Percentiles rank a stretch among this genome's conserved stretches.
These are phyloP conservation scores for Leccinum subgranulosum DNA, from an alignment of 768 basidiomycete species.

Conservation along the genomic window DNA sequence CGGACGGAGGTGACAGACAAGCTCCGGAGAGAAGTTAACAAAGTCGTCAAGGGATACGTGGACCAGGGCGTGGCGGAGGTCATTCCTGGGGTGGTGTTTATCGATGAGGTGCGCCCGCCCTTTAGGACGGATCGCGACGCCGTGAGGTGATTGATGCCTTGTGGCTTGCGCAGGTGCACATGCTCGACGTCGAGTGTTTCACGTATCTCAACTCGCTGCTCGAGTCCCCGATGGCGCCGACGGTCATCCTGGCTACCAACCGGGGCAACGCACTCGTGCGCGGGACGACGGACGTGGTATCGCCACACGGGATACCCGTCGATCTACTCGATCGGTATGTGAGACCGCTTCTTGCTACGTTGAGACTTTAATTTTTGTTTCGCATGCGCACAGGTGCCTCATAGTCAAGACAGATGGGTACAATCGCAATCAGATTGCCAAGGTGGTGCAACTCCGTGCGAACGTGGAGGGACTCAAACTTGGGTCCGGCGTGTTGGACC, in stretches of 20 bases:
- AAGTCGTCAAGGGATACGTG: conserved; percentile 95
- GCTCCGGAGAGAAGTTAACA: conserved; percentile 91
- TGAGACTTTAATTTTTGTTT: not conserved
- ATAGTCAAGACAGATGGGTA: conserved; percentile 93
- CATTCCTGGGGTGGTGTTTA: conserved; percentile 96
- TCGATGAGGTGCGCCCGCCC: conserved; percentile 85
- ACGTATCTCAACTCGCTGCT: conserved; percentile 95
- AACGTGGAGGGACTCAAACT: conserved; percentile 87
- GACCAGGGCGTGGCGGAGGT: conserved; percentile 98
- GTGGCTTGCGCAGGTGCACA: conserved; percentile 71
- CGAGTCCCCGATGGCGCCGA: conserved; percentile 96
- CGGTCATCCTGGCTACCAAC: conserved; percentile 96
- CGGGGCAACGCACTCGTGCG: conserved; percentile 89
- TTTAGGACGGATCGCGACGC: not conserved
- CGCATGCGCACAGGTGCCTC: conserved; percentile 58
- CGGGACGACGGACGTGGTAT: conserved; percentile 87
- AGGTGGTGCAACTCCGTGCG: conserved; percentile 83
- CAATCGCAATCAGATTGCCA: conserved; percentile 76
- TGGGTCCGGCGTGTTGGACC: conserved; percentile 72
- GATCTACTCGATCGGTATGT: conserved; percentile 86
- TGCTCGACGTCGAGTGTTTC: conserved; percentile 99
- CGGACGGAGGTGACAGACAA: conserved; percentile 97
- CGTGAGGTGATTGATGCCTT: not conserved
- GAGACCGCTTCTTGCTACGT: not conserved
- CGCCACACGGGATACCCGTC: conserved; percentile 91